Evolutionary conservation across 1,284 basidiomycete species (phyloP).

Genomic region (Hemileia vastatrix): DNA sequence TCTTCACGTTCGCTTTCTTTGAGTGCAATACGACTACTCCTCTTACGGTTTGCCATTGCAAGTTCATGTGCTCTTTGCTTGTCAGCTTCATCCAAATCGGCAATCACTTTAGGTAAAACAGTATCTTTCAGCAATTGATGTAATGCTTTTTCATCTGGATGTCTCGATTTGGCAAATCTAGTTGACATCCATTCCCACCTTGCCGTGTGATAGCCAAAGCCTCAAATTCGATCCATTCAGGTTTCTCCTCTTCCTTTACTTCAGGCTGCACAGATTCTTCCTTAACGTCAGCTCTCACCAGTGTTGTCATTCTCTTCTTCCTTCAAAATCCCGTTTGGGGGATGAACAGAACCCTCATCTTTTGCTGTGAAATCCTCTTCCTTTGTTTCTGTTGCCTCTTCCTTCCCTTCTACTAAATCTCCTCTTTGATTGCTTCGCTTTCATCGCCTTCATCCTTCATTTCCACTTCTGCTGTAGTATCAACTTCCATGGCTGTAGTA

Average conservation of each 20-base stretch:
- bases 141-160: constrained; percentile 67
- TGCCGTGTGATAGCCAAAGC: constrained; percentile 28
- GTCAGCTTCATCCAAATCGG: constrained; percentile 48
- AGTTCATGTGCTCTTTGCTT: constrained; percentile 54
- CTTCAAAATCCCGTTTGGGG: too few relatives aligned
- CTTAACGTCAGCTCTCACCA: background rate
- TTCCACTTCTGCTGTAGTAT: constrained; percentile 5
- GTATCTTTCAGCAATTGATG: constrained; percentile 58
- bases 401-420: constrained; percentile 23
- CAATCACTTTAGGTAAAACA: constrained; percentile 57
- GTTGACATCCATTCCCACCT: constrained; percentile 65
- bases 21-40: constrained; percentile 67
- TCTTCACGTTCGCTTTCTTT: constrained; percentile 54
- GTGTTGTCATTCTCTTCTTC: constrained; percentile 2
- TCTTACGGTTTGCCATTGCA: constrained; percentile 64
- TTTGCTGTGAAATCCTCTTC: constrained; percentile 15
- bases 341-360: too few relatives aligned
- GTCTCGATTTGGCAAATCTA: constrained; percentile 61
- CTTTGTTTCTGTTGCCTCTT: constrained; percentile 22
- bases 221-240: constrained; percentile 36
- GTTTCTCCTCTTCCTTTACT: constrained; percentile 28
- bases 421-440: constrained; percentile 26
- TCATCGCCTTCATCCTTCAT: constrained; percentile 17
- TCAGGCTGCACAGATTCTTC: constrained; percentile 7
- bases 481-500: constrained; percentile 39